Evolutionary conservation across 2,329 filamentous ascomycete species (phyloP), one percentile per base, ranked within the genome.

Genomic region (Lasiodiplodia theobromae): DNA sequence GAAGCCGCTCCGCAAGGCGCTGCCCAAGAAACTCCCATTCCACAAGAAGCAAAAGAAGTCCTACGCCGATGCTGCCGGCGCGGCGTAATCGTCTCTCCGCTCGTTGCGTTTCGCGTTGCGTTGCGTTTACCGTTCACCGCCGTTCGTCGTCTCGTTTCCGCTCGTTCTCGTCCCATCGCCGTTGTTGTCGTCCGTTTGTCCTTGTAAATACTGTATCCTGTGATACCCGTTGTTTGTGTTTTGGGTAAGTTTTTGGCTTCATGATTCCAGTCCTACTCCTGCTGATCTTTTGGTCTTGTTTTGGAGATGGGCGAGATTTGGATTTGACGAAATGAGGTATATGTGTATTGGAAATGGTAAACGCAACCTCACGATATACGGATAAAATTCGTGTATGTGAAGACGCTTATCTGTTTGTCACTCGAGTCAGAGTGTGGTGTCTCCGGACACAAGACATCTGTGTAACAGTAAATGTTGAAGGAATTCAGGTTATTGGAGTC

Each of bases 141-240:
- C 56, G 56, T 47, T 62, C 57, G 14, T 12, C 57, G 57, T 28
- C 54, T n/a, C 34, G 21, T 40, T n/a, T 38, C 28, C 53, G 10
- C 52, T 31, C 25, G 38, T 60, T 11, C 52, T 31, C 25, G 38
- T 60, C 21, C 40, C 40, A 16, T 62, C 57, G 25, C 47, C 57
- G 56, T 37, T 44, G 18, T 51, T 38, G 25, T 28, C 57, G 12
- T 47, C 57, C 23, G 18, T 28, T 62, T 62, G 31, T 62, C 57
- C 38, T 25, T 62, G 57, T 62, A 62, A 49, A 62, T 62, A 62
- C 40, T 34, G 57, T 62, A 62, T 62, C 57, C 21, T 62, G 57
- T 62, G 57, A 62, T 62, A 62, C 57, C 57, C 57, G 57, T 62
- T 62, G 40, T 62, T 62, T 62, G 38, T n/a, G 23, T 23, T 60